Conservation (phyloP, 2,329 filamentous ascomycete species). For the Ophioceras dolichostomum region DNA sequence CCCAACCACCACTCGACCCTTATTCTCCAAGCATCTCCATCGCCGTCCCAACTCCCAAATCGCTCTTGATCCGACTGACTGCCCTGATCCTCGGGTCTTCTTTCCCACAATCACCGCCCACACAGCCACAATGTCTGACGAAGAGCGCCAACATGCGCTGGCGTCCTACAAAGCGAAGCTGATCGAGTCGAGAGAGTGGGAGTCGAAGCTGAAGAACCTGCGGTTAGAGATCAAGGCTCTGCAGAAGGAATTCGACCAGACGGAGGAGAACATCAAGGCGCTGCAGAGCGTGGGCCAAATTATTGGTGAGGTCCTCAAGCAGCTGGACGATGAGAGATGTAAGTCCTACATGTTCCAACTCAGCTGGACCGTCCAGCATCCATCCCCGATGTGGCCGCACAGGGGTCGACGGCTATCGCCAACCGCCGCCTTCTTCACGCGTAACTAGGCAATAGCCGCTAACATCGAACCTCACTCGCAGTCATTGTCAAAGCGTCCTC, state of each 20-base stretch:
- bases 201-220: conserved; percentile 89
- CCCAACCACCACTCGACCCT: too few species aligned
- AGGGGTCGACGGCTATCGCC: too few species aligned
- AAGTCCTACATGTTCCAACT: too few species aligned
- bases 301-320: conserved; percentile 97
- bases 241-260: conserved; percentile 90
- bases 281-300: conserved; percentile 98
- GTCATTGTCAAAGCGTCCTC: conserved; percentile 98
- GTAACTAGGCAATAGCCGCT: too few species aligned
- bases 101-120: not conserved
- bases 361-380: too few species aligned
- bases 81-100: not conserved
- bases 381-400: too few species aligned
- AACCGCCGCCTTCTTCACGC: too few species aligned
- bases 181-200: conserved; percentile 95
- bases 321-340: conserved; percentile 98
- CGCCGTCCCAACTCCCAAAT: not conserved
- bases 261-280: conserved; percentile 98
- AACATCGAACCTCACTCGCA: conserved; percentile 23
- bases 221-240: conserved; percentile 93
- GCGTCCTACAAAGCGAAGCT: conserved; percentile 69
- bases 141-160: conserved; percentile 57
- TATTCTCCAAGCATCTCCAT: too few species aligned
- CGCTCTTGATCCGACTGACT: not conserved
- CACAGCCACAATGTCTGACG: conserved; percentile 24